phyloP scores from a whole-genome alignment of 768 basidiomycete species.

The Sarcodon aspratus region DNA sequence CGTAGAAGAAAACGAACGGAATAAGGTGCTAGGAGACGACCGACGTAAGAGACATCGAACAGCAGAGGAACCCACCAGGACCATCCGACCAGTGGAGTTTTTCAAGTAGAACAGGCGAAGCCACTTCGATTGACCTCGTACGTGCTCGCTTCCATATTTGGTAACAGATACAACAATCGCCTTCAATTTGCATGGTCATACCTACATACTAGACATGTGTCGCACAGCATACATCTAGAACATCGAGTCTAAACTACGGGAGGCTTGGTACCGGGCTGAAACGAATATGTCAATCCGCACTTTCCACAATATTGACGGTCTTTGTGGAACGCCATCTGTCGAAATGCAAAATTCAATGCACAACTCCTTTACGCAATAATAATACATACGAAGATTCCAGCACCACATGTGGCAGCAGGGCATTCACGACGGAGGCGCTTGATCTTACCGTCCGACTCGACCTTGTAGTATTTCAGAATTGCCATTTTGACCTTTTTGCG shows the following conservation, averaged over 20 bases:
- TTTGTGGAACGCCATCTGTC: conserved; percentile 95
- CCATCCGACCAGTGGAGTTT: no score
- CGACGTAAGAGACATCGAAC: no score
- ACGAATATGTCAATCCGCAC: conserved; percentile 82
- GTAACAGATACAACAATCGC: no score
- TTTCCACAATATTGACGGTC: conserved; percentile 98
- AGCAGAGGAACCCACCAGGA: no score
- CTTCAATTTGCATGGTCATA: no score
- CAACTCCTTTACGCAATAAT: conserved; percentile 7
- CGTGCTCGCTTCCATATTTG: no score
- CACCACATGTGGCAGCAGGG: conserved; percentile 70
- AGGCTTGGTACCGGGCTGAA: conserved; percentile 72
- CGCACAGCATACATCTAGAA: no score
- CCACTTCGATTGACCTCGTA: no score
- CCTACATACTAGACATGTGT: no score
- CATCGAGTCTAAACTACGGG: conserved; percentile 41
- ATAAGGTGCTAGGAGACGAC: no score
- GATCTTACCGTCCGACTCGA: conserved; percentile 99
- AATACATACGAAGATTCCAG: conserved; percentile 67
- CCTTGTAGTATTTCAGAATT: conserved; percentile 99
- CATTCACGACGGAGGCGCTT: conserved; percentile 98
- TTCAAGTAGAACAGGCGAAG: no score
- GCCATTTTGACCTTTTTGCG: conserved; percentile 99
- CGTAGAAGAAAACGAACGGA: no score
- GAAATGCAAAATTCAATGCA: conserved; percentile 7